These are phyloP conservation scores for Chlorella variabilis DNA, from an alignment of 163 green algal genomes.

Conservation along the genomic window DNA sequence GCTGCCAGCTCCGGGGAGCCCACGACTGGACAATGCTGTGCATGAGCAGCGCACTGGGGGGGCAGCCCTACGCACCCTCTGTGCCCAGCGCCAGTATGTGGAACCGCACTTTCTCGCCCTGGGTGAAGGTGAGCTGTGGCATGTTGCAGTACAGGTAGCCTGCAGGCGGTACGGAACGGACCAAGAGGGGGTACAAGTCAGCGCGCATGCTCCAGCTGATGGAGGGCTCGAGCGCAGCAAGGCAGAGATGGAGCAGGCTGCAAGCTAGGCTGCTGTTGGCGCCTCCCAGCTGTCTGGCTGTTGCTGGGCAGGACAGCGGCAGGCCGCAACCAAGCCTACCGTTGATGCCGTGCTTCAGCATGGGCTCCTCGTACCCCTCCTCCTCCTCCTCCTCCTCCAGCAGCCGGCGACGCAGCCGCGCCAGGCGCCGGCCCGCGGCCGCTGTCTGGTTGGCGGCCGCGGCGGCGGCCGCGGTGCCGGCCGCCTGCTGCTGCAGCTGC, in stretches of 20 bases:
- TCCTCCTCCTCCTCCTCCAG: conserved; percentile 22
- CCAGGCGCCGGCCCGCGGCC: not conserved
- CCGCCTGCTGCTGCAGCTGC: conserved; percentile 20
- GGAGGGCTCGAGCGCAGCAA: no score
- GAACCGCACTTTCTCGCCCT: conserved; percentile 70
- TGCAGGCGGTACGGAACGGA: not conserved
- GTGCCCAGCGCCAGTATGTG: conserved; percentile 74
- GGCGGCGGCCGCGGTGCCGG: conserved; percentile 2
- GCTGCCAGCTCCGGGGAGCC: no score
- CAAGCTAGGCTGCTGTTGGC: no score
- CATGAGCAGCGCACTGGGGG: no score
- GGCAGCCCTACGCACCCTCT: conserved; percentile 51
- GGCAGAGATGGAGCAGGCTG: no score
- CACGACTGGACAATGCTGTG: no score
- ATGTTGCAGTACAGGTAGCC: conserved; percentile 82
- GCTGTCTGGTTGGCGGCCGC: no score
- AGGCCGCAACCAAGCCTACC: no score
- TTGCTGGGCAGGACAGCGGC: no score
- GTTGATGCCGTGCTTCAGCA: conserved; percentile 74
- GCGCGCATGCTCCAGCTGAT: not conserved
- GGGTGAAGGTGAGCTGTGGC: conserved; percentile 47
- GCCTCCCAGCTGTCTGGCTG: no score
- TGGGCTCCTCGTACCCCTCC: conserved; percentile 25
- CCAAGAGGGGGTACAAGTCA: not conserved
- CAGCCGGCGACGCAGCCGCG: no score